Base-by-base conservation (phyloP, 495 filamentous ascomycete species). In the Lasiosphaeris hirsuta region DNA sequence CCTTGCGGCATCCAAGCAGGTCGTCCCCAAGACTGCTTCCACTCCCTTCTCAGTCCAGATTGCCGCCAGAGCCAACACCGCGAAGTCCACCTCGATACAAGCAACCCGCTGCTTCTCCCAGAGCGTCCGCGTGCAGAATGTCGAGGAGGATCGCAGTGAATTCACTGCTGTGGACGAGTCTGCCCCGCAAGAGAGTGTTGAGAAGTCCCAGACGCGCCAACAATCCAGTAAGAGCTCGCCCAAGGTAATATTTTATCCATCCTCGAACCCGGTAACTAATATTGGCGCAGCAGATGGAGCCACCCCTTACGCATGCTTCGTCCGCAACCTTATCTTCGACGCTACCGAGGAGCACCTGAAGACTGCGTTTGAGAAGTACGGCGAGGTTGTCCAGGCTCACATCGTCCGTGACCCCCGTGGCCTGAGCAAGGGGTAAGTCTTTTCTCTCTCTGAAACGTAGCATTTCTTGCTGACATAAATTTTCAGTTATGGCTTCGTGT, bases 291-390 rank as follows among this genome's bases (percentile, higher is more conserved):
- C 2, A 2, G 23, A 30, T 2, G 23, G 5, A 2, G 23, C 36
- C 41, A 15, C 37, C 9, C 10, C 2, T 30, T 2, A 54, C 7
- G 45, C 51, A 13, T n/a, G 64, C 37, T 97, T 90, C 64, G 64
- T 97, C 60, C 89, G 89, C 37, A 98, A 98, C 75, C 69, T 98
- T 17, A 86, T 87, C 65, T 98, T 88, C 66, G 91, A 96, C 71
- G 79, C 89, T 15, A 89, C 85, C 13, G 84, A 84, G 3, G 78
- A 84, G 15, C 87, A 94, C 70, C 67, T 96, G 39, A 72, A 77
- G 60, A 77, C 81, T 50, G 80, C 87, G 11, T 88, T 92, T 57
- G 71, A 75, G 54, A 78, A 83, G 51, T 92, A 80, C 63, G 92
- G 90, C 15, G 67, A 76, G 18, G 76, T 97, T 46, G 40, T 69